phyloP scores from a whole-genome alignment of 148 eudicot genomes.

The Gaultheria prostrata region DNA sequence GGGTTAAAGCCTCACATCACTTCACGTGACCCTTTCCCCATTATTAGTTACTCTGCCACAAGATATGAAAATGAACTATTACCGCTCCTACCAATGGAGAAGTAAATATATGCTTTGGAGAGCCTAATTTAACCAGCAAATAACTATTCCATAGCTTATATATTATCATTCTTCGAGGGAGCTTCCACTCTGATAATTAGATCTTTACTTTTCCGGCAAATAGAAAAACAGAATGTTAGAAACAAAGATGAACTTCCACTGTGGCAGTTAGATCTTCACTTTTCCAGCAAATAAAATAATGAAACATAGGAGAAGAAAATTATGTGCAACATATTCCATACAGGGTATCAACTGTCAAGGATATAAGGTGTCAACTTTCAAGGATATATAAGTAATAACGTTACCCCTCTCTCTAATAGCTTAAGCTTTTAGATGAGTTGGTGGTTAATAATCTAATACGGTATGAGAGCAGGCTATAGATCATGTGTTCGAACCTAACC shows the following conservation, averaged over 20 bases:
- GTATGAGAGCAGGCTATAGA: too few species aligned
- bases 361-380: background rate
- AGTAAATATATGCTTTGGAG: background rate
- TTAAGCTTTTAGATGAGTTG: too few species aligned
- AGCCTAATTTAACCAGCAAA: conserved; percentile 2
- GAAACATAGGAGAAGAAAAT: background rate
- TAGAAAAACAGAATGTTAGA: too few species aligned
- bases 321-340: background rate
- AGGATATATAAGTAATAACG: too few species aligned
- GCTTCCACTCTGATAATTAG: background rate
- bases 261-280: background rate
- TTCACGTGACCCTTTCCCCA: background rate
- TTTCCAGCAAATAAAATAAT: background rate
- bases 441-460: too few species aligned
- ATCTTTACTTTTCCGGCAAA: background rate
- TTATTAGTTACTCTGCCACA: background rate
- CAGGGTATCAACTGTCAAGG: background rate
- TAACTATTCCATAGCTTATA: background rate
- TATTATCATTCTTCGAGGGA: background rate
- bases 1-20: background rate
- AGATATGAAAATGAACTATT: background rate
- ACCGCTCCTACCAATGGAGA: background rate
- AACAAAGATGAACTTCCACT: background rate
- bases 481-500: too few species aligned
- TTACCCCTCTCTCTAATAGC: too few species aligned